Percentiles rank a stretch among this genome's conserved stretches.
These are phyloP conservation scores for Lactarius psammicola DNA, from an alignment of 768 basidiomycete species.

Conservation along the genomic window DNA sequence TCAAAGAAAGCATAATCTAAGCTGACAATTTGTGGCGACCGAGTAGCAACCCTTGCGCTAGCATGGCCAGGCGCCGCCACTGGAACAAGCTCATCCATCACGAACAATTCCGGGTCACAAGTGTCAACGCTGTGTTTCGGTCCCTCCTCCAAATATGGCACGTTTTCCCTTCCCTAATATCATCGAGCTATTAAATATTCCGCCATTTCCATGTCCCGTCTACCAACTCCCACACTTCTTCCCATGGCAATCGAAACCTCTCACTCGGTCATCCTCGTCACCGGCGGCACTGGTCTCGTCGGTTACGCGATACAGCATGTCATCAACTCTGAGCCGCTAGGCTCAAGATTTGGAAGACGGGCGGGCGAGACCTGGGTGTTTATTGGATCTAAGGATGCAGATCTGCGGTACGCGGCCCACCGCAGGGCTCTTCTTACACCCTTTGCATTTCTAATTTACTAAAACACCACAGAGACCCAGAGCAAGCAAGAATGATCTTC, in stretches of 20 bases:
- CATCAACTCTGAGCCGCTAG: slow-evolving; percentile 73
- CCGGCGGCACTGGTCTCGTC: slow-evolving; percentile 83
- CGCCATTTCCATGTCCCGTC: background rate
- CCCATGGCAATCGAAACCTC: slow-evolving; percentile 10
- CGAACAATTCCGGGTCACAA: background rate
- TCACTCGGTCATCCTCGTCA: slow-evolving; percentile 63
- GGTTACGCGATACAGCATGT: slow-evolving; percentile 80
- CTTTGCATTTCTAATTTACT: background rate
- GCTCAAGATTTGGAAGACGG: slow-evolving; percentile 73
- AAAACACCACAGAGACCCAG: slow-evolving; percentile 53
- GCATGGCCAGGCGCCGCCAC: background rate
- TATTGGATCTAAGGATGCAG: slow-evolving; percentile 72
- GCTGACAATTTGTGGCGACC: slow-evolving; percentile 3
- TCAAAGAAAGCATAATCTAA: background rate
- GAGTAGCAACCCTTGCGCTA: background rate
- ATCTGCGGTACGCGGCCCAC: slow-evolving; percentile 63
- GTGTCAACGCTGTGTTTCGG: background rate
- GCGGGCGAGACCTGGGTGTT: slow-evolving; percentile 87
- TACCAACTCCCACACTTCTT: background rate
- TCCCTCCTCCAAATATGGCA: background rate
- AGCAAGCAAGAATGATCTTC: slow-evolving; percentile 68
- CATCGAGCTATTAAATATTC: background rate
- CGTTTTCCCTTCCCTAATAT: background rate
- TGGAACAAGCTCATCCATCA: background rate
- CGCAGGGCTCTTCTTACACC: background rate